Conservation (phyloP, 2,329 filamentous ascomycete genomes). For the Alternaria solani region DNA sequence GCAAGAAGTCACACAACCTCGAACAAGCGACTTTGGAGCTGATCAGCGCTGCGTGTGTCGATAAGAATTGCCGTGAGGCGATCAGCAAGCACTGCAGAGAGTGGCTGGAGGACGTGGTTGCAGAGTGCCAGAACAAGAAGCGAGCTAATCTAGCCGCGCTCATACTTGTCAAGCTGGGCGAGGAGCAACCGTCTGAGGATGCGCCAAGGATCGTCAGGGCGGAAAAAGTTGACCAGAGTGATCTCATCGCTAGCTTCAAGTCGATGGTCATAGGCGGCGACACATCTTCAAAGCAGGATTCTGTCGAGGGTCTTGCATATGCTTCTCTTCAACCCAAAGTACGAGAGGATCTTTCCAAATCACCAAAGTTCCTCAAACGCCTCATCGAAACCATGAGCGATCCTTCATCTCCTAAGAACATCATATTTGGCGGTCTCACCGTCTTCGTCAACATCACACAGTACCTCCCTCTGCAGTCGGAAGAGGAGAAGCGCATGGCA, state of each 20-base stretch:
- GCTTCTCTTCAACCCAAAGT: constrained; percentile 84
- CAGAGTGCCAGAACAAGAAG: constrained; percentile 69
- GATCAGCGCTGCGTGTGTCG: constrained; percentile 90
- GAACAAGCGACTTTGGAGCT: constrained; percentile 88
- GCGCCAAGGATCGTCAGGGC: constrained; percentile 44
- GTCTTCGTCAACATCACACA: constrained; percentile 85
- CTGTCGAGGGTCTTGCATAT: constrained; percentile 91
- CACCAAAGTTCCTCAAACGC: constrained; percentile 72
- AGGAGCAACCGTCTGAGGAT: constrained; percentile 45
- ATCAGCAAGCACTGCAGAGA: constrained; percentile 84
- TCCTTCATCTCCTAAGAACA: constrained; percentile 57
- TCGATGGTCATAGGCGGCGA: constrained; percentile 70
- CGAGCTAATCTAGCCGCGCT: constrained; percentile 61
- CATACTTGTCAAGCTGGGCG: constrained; percentile 65
- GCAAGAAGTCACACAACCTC: constrained; percentile 84
- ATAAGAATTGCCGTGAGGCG: constrained; percentile 80
- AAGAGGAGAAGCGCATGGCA: constrained; percentile 90
- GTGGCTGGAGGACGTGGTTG: constrained; percentile 86
- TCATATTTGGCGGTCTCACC: constrained; percentile 85
- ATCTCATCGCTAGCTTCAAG: constrained; percentile 64
- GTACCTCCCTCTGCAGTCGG: constrained; percentile 78
- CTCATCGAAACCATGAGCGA: constrained; percentile 69
- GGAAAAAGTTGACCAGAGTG: constrained; percentile 51
- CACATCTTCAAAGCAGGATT: constrained; percentile 68
- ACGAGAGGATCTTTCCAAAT: constrained; percentile 79